These are phyloP conservation scores for Candida wancherniae DNA, from an alignment of 805 yeast genomes.

Conservation along the genomic window DNA sequence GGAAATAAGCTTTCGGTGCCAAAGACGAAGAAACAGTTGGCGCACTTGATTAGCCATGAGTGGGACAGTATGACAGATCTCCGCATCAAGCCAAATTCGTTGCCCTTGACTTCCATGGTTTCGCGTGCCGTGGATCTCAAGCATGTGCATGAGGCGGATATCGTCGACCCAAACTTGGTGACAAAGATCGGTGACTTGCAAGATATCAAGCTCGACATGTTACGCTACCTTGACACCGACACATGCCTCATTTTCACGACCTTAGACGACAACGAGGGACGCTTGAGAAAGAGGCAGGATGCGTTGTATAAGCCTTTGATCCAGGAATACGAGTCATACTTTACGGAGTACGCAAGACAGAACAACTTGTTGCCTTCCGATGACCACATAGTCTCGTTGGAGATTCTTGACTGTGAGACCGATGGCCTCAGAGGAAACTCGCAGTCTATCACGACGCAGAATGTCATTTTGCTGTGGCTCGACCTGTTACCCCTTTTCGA, in stretches of 20 bases:
- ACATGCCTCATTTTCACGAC: slow-evolving; percentile 87
- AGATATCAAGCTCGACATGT: slow-evolving; percentile 53
- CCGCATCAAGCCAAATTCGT: slow-evolving; percentile 64
- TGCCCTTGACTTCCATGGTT: slow-evolving; percentile 84
- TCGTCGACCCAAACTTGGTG: slow-evolving; percentile 38
- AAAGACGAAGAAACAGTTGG: slow-evolving; percentile 51
- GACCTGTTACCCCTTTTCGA: slow-evolving; percentile 64
- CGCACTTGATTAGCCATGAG: slow-evolving; percentile 75
- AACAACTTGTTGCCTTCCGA: slow-evolving; percentile 21
- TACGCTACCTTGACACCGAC: slow-evolving; percentile 91
- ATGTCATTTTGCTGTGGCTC: slow-evolving; percentile 63
- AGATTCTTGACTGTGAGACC: slow-evolving; percentile 71
- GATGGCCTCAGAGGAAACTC: slow-evolving; percentile 78
- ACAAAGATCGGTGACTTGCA: slow-evolving; percentile 61
- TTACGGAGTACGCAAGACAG: slow-evolving; percentile 38
- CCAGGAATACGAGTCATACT: slow-evolving; percentile 54
- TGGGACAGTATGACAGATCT: slow-evolving; percentile 74
- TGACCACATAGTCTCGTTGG: slow-evolving; percentile 37
- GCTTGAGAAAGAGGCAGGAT: slow-evolving; percentile 74
- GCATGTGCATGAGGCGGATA: slow-evolving; percentile 28
- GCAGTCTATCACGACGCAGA: slow-evolving; percentile 58
- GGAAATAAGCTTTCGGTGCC: slow-evolving; percentile 73
- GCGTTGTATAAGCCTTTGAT: slow-evolving; percentile 73
- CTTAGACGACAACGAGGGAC: slow-evolving; percentile 73
- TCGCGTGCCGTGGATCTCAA: slow-evolving; percentile 80